A percentile compares a stretch with the other conserved stretches of the same genome.
These are phyloP conservation scores for Boletellus sp. DNA, from an alignment of 768 basidiomycete genomes.

Conservation along the genomic window DNA sequence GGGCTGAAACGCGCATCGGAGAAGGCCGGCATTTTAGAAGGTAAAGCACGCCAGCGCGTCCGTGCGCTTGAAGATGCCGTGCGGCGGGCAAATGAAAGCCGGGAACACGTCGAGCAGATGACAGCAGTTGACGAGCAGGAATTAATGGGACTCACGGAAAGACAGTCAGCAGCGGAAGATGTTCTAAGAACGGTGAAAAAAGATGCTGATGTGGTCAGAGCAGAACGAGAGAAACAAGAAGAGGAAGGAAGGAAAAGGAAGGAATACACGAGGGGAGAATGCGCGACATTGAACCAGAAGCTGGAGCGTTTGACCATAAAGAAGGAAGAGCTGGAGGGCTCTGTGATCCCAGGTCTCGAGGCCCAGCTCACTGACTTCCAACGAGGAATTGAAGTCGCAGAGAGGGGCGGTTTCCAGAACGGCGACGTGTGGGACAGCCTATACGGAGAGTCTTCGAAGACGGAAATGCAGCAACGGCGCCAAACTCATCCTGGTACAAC, in stretches of 20 bases:
- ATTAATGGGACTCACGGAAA: conserved; percentile 39
- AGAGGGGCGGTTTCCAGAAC: conserved; percentile 25
- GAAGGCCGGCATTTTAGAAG: conserved; percentile 69
- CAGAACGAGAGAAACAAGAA: conserved; percentile 46
- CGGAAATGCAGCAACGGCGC: conserved; percentile 22
- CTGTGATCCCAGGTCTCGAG: conserved; percentile 63
- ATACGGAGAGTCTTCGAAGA: conserved; percentile 12
- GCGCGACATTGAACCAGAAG: conserved; percentile 50
- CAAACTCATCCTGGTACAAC: conserved; percentile 30
- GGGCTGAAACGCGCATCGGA: conserved; percentile 79
- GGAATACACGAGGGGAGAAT: conserved; percentile 57
- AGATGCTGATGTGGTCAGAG: conserved; percentile 45
- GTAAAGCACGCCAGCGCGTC: conserved; percentile 80
- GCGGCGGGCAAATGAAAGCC: conserved; percentile 65
- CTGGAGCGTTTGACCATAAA: conserved; percentile 65
- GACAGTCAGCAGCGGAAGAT: conserved; percentile 39
- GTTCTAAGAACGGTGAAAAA: conserved; percentile 38
- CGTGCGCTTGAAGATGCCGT: conserved; percentile 86
- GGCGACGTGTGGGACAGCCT: conserved; percentile 15
- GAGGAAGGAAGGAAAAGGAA: conserved; percentile 50
- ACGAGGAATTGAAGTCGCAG: conserved; percentile 50
- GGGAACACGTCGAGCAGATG: conserved; percentile 43
- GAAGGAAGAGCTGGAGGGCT: conserved; percentile 61
- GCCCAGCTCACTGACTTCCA: conserved; percentile 57
- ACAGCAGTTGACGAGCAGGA: conserved; percentile 37